Evolutionary conservation across 108 stramenopile genomes (phyloP).

Genomic region (Cyclotella cryptica): DNA sequence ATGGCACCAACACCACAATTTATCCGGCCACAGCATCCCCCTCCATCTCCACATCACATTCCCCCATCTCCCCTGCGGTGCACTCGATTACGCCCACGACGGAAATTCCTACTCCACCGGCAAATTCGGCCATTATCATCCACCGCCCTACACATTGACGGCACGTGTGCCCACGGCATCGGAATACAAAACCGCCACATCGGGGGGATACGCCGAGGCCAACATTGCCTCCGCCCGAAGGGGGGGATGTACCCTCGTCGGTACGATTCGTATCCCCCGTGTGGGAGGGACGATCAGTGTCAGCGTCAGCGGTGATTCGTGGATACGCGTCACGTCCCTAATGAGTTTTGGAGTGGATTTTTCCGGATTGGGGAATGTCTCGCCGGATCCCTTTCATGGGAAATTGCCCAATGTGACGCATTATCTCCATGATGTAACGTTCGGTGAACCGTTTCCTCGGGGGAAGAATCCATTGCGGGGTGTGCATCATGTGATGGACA

Average conservation of each 20-base stretch:
- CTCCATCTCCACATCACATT: slow-evolving; percentile 76
- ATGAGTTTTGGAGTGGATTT: slow-evolving; percentile 38
- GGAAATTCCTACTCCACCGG: slow-evolving; percentile 36
- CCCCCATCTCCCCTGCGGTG: slow-evolving; percentile 67
- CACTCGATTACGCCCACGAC: slow-evolving; percentile 73
- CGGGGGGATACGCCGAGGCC: neutral
- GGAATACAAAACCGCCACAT: slow-evolving; percentile 41
- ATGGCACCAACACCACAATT: slow-evolving; percentile 16
- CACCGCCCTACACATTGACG: slow-evolving; percentile 35
- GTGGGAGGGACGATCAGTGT: slow-evolving; percentile 39
- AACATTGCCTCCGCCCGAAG: neutral
- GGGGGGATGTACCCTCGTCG: slow-evolving; percentile 45
- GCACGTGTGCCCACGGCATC: slow-evolving; percentile 28
- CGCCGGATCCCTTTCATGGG: slow-evolving; percentile 42
- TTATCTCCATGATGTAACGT: slow-evolving; percentile 75
- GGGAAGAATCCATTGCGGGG: slow-evolving; percentile 65
- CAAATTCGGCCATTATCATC: slow-evolving; percentile 48
- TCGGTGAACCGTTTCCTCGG: slow-evolving; percentile 70
- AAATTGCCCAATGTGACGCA: slow-evolving; percentile 63
- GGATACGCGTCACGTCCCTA: slow-evolving; percentile 36
- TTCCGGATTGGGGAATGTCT: neutral
- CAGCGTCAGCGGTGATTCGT: slow-evolving; percentile 34
- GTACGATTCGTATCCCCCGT: slow-evolving; percentile 41
- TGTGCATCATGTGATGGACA: slow-evolving; percentile 65
- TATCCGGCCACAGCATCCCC: slow-evolving; percentile 43